phyloP scores from a whole-genome alignment of 2,329 filamentous ascomycete species.

The Harringtonia aguacate region DNA sequence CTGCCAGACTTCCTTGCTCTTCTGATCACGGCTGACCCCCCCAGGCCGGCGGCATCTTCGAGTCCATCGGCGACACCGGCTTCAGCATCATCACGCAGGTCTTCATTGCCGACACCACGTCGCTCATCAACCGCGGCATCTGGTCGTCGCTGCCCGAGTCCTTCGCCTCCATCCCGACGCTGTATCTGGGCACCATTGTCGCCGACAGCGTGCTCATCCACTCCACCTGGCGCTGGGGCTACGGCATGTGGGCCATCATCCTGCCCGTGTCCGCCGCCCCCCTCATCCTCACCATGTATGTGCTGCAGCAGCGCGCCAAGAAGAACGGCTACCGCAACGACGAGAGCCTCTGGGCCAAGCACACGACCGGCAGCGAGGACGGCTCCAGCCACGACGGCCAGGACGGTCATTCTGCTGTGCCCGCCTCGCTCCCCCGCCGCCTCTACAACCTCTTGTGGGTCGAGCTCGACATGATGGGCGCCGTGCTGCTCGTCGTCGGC shows the following conservation, averaged over 20 bases:
- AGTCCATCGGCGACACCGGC: slow-evolving; percentile 39
- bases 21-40: neutral
- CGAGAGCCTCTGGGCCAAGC: slow-evolving; percentile 9
- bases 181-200: slow-evolving; percentile 22
- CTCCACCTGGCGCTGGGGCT: slow-evolving; percentile 49
- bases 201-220: slow-evolving; percentile 34
- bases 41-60: slow-evolving; percentile 36
- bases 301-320: slow-evolving; percentile 3
- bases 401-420: too few relatives aligned
- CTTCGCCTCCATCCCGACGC: slow-evolving; percentile 20
- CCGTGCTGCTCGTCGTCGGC: slow-evolving; percentile 12
- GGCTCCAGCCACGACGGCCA: neutral
- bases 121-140: slow-evolving; percentile 48
- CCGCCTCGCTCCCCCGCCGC: slow-evolving; percentile 1
- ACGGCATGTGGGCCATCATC: slow-evolving; percentile 53
- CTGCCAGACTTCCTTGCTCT: too few relatives aligned
- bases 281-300: slow-evolving; percentile 28
- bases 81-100: slow-evolving; percentile 28
- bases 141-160: slow-evolving; percentile 47
- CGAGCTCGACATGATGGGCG: slow-evolving; percentile 24
- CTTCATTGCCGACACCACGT: slow-evolving; percentile 52
- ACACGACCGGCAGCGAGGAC: neutral
- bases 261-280: slow-evolving; percentile 45
- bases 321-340: slow-evolving; percentile 2
- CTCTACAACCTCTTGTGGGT: slow-evolving; percentile 15